Percentiles rank a stretch among this genome's conserved stretches.
Evolutionary conservation across 441 rosid species (phyloP).

Genomic region (Manihot esculenta): DNA sequence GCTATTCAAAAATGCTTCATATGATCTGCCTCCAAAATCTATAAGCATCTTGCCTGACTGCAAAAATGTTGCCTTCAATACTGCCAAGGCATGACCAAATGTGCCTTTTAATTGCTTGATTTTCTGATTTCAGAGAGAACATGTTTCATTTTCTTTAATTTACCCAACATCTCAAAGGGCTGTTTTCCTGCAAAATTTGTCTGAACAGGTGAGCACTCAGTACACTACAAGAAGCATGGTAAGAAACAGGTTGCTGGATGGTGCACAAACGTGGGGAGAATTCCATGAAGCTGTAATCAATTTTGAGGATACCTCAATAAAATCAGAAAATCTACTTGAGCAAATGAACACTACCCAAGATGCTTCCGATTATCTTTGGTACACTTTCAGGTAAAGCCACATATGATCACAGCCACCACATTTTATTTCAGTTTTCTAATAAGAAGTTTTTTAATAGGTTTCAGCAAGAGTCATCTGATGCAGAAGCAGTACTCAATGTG

Average conservation of each 20-base stretch:
- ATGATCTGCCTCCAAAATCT: conserved; percentile 53
- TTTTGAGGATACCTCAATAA: conserved; percentile 41
- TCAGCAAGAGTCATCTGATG: conserved; percentile 33
- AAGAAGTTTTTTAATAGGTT: conserved; percentile 33
- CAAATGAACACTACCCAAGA: conserved; percentile 70
- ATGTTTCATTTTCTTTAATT: too few species aligned
- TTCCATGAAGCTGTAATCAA: conserved; percentile 51
- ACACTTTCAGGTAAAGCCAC: conserved; percentile 53
- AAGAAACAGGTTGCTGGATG: conserved; percentile 36
- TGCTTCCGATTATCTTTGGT: conserved; percentile 85
- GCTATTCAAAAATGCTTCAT: conserved; percentile 47
- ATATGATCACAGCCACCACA: background rate
- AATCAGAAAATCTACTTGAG: conserved; percentile 56
- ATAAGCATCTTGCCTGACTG: conserved; percentile 80
- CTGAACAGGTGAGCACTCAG: conserved; percentile 54
- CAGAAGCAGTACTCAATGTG: conserved; percentile 45
- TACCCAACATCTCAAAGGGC: background rate
- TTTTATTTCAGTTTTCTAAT: background rate
- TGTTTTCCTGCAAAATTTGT: background rate
- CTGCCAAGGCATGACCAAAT: conserved; percentile 53
- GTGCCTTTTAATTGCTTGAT: too few species aligned
- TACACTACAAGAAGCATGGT: conserved; percentile 48
- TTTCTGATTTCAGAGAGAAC: too few species aligned
- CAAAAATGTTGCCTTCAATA: conserved; percentile 63
- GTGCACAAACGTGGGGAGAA: conserved; percentile 50